Conservation (phyloP, 768 basidiomycete species). For the Leccinum variicolor region DNA sequence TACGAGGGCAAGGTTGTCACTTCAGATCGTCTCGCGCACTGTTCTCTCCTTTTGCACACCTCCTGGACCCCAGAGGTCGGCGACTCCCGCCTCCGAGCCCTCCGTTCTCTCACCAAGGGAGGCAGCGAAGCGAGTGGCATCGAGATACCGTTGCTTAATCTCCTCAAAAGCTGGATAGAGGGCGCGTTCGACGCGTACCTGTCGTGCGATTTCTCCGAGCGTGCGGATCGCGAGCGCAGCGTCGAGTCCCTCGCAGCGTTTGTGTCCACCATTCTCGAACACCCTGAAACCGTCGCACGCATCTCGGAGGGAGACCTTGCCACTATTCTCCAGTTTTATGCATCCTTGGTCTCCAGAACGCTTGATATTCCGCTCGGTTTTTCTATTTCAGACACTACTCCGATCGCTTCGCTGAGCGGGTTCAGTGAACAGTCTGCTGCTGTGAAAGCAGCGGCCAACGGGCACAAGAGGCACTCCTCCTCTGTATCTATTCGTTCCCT, state of each 20-base stretch:
- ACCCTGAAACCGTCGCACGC: slow-evolving; percentile 53
- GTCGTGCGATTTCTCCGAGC: slow-evolving; percentile 36
- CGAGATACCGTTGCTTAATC: slow-evolving; percentile 51
- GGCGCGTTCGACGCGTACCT: slow-evolving; percentile 56
- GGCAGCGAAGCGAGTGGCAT: slow-evolving; percentile 63
- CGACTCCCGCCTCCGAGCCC: slow-evolving; percentile 66
- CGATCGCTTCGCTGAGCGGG: slow-evolving; percentile 28
- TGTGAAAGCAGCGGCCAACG: slow-evolving; percentile 22
- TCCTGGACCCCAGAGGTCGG: slow-evolving; percentile 68
- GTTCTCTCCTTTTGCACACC: slow-evolving; percentile 55
- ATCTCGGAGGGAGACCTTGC: slow-evolving; percentile 57
- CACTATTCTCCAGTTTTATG: slow-evolving; percentile 60
- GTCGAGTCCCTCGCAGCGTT: slow-evolving; percentile 59
- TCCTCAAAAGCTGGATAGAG: slow-evolving; percentile 64
- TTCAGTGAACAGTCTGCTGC: slow-evolving; percentile 29
- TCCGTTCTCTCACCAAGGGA: slow-evolving; percentile 58
- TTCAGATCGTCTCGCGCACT: slow-evolving; percentile 59
- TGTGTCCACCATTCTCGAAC: slow-evolving; percentile 48
- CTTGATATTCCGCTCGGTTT: slow-evolving; percentile 34
- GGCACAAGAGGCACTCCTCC: slow-evolving; percentile 60
- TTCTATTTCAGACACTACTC: slow-evolving; percentile 11
- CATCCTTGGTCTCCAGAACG: slow-evolving; percentile 51
- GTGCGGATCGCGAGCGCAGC: slow-evolving; percentile 60
- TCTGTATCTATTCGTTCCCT: slow-evolving; percentile 51
- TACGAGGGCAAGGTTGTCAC: slow-evolving; percentile 45